These are phyloP conservation scores for Ceratocystis harringtonii DNA, from an alignment of 2,329 filamentous ascomycete species.

Conservation along the genomic window DNA sequence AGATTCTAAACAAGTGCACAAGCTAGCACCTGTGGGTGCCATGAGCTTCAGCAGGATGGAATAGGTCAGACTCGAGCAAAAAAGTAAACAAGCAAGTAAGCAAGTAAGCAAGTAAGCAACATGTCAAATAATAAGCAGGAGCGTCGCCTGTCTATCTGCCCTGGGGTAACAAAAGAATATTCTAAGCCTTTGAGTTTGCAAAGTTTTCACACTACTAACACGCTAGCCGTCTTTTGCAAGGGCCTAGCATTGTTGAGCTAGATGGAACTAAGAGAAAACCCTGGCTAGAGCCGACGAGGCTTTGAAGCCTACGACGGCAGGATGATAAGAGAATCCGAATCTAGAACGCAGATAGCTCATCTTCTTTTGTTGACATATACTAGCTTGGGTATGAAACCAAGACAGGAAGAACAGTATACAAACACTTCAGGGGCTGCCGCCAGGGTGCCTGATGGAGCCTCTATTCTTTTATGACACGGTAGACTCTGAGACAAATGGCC, in stretches of 20 bases:
- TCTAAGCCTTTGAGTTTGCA: not conserved
- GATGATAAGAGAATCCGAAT: not conserved
- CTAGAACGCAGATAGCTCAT: not conserved
- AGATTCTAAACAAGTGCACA: not conserved
- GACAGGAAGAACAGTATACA: not conserved
- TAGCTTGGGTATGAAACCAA: not conserved
- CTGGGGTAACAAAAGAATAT: not conserved
- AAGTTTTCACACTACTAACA: not conserved
- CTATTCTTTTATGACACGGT: not conserved
- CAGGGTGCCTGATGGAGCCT: not conserved
- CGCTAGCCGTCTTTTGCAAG: not conserved
- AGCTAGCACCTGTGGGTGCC: not conserved
- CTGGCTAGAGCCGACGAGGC: not conserved
- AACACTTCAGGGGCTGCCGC: not conserved
- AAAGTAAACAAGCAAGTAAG: not conserved
- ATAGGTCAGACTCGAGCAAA: not conserved
- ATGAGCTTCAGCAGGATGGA: not conserved
- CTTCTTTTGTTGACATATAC: not conserved
- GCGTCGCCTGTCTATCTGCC: not conserved
- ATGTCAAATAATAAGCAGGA: not conserved
- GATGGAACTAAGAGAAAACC: not conserved
- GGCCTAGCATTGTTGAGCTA: not conserved
- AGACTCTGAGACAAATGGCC: not conserved
- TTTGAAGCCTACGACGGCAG: not conserved
- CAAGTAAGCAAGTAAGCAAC: not conserved